A percentile compares a stretch with the other conserved stretches of the same genome.
Evolutionary conservation across 139 green algal species (phyloP).

Genomic region (Chlorella ohadii): DNA sequence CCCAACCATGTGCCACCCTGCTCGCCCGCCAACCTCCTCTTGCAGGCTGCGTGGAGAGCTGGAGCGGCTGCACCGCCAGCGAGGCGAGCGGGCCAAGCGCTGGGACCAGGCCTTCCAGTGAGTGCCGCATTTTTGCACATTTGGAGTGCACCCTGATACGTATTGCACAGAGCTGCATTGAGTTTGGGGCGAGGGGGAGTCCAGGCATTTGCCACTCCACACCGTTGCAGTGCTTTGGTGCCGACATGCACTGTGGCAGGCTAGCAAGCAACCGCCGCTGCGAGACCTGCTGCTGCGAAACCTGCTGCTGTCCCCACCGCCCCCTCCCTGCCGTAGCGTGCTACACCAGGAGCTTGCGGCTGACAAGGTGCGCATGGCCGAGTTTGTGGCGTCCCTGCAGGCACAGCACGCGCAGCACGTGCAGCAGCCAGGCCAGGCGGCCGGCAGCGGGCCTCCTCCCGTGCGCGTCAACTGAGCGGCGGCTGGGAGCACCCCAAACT

Average conservation of each 20-base stretch:
- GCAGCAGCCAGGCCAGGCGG: not conserved
- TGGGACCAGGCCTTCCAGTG: conserved; percentile 42
- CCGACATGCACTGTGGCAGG: too few relatives aligned
- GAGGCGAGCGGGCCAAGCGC: conserved; percentile 20
- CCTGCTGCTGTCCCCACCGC: too few relatives aligned
- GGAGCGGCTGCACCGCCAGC: conserved; percentile 16
- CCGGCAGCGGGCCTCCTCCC: not conserved
- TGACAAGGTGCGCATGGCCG: conserved; percentile 33
- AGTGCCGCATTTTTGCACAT: not conserved
- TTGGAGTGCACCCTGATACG: too few relatives aligned
- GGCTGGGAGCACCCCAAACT: too few relatives aligned
- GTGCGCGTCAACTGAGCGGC: conserved; percentile 2
- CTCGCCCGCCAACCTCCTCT: not conserved
- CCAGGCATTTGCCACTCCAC: too few relatives aligned
- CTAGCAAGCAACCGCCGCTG: too few relatives aligned
- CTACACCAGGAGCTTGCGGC: conserved; percentile 42
- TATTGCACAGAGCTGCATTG: not conserved
- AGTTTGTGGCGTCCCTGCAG: conserved; percentile 26
- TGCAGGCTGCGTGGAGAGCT: conserved; percentile 21
- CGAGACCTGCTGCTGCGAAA: too few relatives aligned
- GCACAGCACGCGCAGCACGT: not conserved
- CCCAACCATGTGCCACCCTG: too few relatives aligned
- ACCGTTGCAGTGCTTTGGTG: too few relatives aligned
- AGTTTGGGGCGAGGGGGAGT: too few relatives aligned
- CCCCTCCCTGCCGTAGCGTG: not conserved